These are phyloP conservation scores for Brachypodium distachyon DNA, from an alignment of 202 grass and related monocot species.

Conservation along the genomic window DNA sequence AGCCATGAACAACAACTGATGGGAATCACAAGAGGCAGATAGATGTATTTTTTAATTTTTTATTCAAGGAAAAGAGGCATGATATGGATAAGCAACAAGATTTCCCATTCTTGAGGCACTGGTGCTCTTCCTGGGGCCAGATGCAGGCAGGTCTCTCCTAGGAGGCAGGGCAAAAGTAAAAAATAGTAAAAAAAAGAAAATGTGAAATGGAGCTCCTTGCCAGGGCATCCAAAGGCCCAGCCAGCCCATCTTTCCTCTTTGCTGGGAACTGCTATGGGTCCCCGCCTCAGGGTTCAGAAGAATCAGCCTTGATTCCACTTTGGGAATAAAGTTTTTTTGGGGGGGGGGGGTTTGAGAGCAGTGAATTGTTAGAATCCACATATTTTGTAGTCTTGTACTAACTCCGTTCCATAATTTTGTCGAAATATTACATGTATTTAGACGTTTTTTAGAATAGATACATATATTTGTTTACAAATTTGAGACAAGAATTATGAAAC, in stretches of 20 bases:
- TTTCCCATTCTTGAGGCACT: background rate
- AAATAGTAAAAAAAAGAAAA: no score
- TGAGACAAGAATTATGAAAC: no score
- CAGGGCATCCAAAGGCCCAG: slow-evolving; percentile 12
- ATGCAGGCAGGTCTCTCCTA: slow-evolving; percentile 13
- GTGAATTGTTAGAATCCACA: no score
- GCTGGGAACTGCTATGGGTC: slow-evolving; percentile 9
- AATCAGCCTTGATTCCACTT: no score
- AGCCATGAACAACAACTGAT: background rate
- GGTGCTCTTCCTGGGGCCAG: background rate
- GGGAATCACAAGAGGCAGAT: background rate
- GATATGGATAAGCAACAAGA: background rate
- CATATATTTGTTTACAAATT: no score
- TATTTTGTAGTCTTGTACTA: no score
- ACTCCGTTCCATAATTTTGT: no score
- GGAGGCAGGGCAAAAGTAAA: slow-evolving; percentile 1
- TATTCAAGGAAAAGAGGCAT: background rate
- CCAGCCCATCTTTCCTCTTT: background rate
- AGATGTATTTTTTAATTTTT: no score
- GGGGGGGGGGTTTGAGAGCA: no score
- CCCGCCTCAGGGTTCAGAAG: background rate
- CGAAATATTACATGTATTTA: no score
- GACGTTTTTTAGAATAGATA: no score
- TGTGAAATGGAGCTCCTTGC: background rate
- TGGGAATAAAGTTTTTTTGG: no score